Conservation (phyloP, 768 basidiomycete genomes). For the Lenzites betulinus region DNA sequence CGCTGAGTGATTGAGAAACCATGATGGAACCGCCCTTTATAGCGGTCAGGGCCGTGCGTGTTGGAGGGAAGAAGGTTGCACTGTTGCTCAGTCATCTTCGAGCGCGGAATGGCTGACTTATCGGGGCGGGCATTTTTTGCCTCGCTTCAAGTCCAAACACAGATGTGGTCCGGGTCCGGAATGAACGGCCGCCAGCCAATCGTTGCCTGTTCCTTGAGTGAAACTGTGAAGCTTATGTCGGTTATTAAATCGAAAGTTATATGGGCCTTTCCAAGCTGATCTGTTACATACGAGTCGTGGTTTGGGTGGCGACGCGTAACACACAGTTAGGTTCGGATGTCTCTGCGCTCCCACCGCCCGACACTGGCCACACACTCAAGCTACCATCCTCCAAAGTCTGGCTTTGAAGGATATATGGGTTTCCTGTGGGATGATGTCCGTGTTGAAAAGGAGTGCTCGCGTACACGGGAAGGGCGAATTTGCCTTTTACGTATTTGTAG, state of each 20-base stretch:
- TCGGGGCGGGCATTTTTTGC: background rate
- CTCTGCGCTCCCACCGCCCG: no score
- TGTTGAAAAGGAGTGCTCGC: no score
- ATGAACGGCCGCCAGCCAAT: background rate
- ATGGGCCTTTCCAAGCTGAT: no score
- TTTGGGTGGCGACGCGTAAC: no score
- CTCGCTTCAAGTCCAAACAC: background rate
- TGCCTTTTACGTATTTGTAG: conserved; percentile 8
- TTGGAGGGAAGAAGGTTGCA: background rate
- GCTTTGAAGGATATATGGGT: no score
- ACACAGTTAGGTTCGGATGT: no score
- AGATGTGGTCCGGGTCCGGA: background rate
- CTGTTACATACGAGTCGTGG: no score
- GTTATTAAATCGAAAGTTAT: no score
- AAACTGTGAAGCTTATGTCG: no score
- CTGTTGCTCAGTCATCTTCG: conserved; percentile 4
- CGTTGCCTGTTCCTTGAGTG: background rate
- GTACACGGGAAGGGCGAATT: background rate
- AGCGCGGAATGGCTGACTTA: background rate
- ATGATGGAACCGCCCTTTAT: background rate
- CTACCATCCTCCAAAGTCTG: no score
- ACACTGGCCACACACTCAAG: no score
- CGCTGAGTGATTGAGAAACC: background rate
- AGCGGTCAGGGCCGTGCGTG: background rate
- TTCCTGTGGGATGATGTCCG: no score